Evolutionary conservation across 306 rosid species (phyloP).

Genomic region (Carpinus fangiana): DNA sequence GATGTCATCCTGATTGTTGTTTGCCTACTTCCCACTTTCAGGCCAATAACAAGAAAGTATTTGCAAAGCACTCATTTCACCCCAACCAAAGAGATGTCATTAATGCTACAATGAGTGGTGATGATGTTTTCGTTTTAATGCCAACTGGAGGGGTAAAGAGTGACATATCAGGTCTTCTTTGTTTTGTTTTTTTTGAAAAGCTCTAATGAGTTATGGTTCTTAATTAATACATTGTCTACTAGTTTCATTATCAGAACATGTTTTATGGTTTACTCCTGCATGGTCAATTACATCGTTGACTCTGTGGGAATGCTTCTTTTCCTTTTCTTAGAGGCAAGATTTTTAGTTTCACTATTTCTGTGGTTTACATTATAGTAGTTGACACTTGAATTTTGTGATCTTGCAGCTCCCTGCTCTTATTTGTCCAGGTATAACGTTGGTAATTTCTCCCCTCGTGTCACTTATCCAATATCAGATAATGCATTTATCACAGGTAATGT

Average conservation of each 20-base stretch:
- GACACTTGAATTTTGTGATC: conserved; percentile 34
- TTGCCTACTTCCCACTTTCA: conserved; percentile 32
- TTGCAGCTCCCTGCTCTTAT: conserved; percentile 95
- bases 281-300: neutral
- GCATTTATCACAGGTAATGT: conserved; percentile 86
- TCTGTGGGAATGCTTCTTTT: conserved; percentile 2
- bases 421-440: conserved; percentile 88
- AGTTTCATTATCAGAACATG: conserved; percentile 22
- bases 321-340: conserved; percentile 12
- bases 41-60: conserved; percentile 89
- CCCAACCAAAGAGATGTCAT: conserved; percentile 98
- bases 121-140: conserved; percentile 95
- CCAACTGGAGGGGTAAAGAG: conserved; percentile 99
- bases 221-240: conserved; percentile 26
- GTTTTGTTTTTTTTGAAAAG: conserved; percentile 13
- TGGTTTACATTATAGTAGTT: conserved; percentile 22
- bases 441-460: conserved; percentile 93
- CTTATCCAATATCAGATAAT: conserved; percentile 99
- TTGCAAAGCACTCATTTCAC: conserved; percentile 96
- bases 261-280: conserved; percentile 6
- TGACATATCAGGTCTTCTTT: conserved; percentile 98
- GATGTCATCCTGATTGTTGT: conserved; percentile 24
- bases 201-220: conserved; percentile 20
- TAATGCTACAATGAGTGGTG: conserved; percentile 95
- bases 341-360: neutral